Evolutionary conservation across 2,329 filamentous ascomycete species (phyloP).

Genomic region (Colletotrichum liriopes): DNA sequence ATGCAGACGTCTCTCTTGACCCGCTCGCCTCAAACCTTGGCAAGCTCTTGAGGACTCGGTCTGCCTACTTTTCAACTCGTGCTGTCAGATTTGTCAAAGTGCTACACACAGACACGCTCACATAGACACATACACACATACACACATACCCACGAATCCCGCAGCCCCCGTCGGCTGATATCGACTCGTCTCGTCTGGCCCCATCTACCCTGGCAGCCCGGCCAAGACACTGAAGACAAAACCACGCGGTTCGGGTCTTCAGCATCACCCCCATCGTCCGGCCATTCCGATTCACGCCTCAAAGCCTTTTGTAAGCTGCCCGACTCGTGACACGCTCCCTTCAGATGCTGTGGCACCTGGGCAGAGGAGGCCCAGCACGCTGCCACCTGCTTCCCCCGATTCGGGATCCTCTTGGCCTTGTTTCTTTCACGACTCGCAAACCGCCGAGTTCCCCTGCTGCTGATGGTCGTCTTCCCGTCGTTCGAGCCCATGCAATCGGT

Average conservation of each 20-base stretch:
- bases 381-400: not conserved
- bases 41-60: no score
- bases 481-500: not conserved
- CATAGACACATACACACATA: not conserved
- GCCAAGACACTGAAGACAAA: not conserved
- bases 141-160: not conserved
- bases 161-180: not conserved
- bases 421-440: not conserved
- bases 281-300: slow-evolving; percentile 4
- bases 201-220: slow-evolving; percentile 12
- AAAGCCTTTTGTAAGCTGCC: not conserved
- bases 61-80: not conserved
- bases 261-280: not conserved
- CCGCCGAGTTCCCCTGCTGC: not conserved
- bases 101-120: not conserved
- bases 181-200: slow-evolving; percentile 11
- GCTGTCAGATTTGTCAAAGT: not conserved
- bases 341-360: not conserved
- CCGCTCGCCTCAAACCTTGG: not conserved
- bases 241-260: not conserved
- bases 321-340: slow-evolving; percentile 1
- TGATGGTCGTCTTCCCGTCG: not conserved
- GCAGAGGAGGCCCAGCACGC: not conserved
- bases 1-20: not conserved
- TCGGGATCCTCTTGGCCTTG: not conserved